These are phyloP conservation scores for Irpex sp. DNA, from an alignment of 1,284 basidiomycete species.

Conservation along the genomic window DNA sequence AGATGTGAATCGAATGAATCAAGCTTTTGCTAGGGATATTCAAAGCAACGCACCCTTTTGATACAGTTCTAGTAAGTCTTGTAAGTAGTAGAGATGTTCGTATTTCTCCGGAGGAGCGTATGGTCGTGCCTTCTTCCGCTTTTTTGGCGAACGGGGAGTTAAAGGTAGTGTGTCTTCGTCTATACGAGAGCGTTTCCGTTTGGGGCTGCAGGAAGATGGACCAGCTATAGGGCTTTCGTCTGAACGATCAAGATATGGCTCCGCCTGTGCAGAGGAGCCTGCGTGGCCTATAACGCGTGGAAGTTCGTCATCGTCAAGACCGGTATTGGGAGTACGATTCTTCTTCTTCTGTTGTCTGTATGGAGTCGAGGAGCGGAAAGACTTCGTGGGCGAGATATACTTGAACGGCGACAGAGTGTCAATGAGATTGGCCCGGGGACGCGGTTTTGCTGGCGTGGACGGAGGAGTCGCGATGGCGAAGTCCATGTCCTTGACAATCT, in stretches of 20 bases:
- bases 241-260: too few relatives aligned
- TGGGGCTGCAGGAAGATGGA: neutral
- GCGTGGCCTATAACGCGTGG: neutral
- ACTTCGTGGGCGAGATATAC: neutral
- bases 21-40: neutral
- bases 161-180: neutral
- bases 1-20: too few relatives aligned
- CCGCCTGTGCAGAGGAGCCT: neutral
- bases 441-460: too few relatives aligned
- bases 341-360: neutral
- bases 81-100: constrained; percentile 11
- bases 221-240: neutral
- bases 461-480: too few relatives aligned
- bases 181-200: neutral
- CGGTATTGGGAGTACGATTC: neutral
- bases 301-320: neutral
- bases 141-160: neutral
- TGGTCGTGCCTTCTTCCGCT: neutral
- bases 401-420: neutral
- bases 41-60: constrained; percentile 5
- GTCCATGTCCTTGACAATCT: too few relatives aligned
- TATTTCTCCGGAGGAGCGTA: constrained; percentile 12
- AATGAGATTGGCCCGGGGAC: too few relatives aligned
- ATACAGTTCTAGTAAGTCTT: constrained; percentile 5
- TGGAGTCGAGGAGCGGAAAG: neutral